phyloP scores from a whole-genome alignment of 192 early-diverging fungal genomes.

The Coemansia pectinata region DNA sequence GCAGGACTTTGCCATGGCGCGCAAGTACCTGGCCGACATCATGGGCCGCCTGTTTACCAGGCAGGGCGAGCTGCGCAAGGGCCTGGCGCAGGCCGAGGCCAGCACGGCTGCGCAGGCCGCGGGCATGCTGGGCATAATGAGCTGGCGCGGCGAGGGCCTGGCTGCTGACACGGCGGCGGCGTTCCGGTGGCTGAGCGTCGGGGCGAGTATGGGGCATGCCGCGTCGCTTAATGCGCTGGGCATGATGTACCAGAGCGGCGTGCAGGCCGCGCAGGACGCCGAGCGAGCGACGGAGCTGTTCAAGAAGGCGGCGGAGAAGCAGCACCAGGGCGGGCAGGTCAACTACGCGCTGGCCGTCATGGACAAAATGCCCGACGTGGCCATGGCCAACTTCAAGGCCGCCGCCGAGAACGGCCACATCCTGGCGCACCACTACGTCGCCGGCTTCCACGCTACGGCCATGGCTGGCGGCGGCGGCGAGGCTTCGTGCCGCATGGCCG shows the following conservation, averaged over 20 bases:
- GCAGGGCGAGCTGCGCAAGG: slow-evolving; percentile 25
- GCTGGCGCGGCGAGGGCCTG: slow-evolving; percentile 88
- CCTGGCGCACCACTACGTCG: slow-evolving; percentile 58
- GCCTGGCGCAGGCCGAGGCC: slow-evolving; percentile 22
- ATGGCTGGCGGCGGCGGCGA: slow-evolving; percentile 59
- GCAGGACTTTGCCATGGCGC: slow-evolving; percentile 25
- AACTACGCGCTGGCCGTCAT: slow-evolving; percentile 60
- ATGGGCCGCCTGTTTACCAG: slow-evolving; percentile 13
- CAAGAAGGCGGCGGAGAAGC: slow-evolving; percentile 64
- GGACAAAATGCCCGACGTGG: slow-evolving; percentile 33
- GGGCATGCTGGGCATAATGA: slow-evolving; percentile 83
- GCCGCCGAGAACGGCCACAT: slow-evolving; percentile 70
- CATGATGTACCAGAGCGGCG: slow-evolving; percentile 76
- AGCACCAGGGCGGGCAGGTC: slow-evolving; percentile 78
- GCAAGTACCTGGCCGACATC: slow-evolving; percentile 31
- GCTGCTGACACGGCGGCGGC: slow-evolving; percentile 62
- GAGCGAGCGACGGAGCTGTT: slow-evolving; percentile 67
- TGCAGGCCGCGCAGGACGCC: slow-evolving; percentile 54
- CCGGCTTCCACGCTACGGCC: slow-evolving; percentile 70
- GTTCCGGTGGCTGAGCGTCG: slow-evolving; percentile 74
- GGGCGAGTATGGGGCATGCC: slow-evolving; percentile 64
- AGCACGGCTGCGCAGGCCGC: slow-evolving; percentile 67
- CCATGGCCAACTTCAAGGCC: slow-evolving; percentile 56
- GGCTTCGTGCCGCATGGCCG: slow-evolving; percentile 66
- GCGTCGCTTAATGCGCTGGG: slow-evolving; percentile 75